Evolutionary conservation across 106 monocot genomes (phyloP).

Genomic region (Dactylorhiza incarnata): DNA sequence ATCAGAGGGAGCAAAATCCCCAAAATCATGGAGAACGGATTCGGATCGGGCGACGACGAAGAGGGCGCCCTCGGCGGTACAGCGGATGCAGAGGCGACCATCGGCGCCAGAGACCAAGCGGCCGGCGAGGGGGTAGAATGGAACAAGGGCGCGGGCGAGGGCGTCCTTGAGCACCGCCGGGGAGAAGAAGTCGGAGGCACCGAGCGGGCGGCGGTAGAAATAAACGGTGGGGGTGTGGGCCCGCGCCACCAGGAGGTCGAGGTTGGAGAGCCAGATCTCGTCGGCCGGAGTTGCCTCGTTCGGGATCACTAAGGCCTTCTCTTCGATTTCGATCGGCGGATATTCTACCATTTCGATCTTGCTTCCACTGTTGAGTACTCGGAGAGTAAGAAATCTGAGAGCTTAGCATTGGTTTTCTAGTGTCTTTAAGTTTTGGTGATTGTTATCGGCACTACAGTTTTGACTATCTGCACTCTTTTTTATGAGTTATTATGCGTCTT

Average conservation of each 20-base stretch:
- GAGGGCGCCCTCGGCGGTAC: constrained; percentile 50
- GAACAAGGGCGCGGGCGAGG: constrained; percentile 25
- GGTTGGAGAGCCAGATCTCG: constrained; percentile 23
- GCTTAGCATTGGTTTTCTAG: no score
- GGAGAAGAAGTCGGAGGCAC: constrained; percentile 8
- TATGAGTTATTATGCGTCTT: no score
- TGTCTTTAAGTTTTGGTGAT: no score
- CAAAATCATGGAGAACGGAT: constrained; percentile 26
- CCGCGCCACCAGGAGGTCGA: constrained; percentile 6
- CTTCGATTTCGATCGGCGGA: constrained; percentile 5
- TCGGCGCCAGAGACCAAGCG: constrained; percentile 15
- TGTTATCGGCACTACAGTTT: no score
- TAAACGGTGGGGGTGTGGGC: constrained; percentile 21
- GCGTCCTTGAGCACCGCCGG: constrained; percentile 12
- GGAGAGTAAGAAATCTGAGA: no score
- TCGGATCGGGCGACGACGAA: constrained; percentile 38
- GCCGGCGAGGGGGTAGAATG: constrained; percentile 49
- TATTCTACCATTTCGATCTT: not conserved
- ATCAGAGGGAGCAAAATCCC: constrained; percentile 35
- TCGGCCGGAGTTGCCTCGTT: constrained; percentile 13
- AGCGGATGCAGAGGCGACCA: constrained; percentile 39
- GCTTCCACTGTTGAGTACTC: not conserved
- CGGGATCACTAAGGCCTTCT: constrained; percentile 16
- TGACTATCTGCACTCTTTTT: no score
- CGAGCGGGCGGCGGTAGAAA: constrained; percentile 14